Base-by-base conservation (phyloP, 2,329 filamentous ascomycete genomes). In the Botrytis medusae region DNA sequence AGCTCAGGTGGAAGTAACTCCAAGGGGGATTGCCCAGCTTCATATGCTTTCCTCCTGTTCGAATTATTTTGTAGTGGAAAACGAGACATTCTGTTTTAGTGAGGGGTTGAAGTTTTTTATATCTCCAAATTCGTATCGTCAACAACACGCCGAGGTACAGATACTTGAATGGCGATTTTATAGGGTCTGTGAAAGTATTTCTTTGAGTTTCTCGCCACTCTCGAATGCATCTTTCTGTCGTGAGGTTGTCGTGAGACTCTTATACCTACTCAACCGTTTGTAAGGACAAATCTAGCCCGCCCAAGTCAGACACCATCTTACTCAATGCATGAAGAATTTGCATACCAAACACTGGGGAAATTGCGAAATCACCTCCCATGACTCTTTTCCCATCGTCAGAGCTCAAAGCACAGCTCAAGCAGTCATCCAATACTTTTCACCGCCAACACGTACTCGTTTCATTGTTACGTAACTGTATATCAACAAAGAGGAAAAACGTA, bases 1-100 rank as follows among this genome's bases (percentile, higher is more conserved):
- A 93, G 84, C 82, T 93, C 91, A 54, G 87, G 84, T 0, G 91
- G 91, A 16, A 94, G 85, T 74, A 81, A 87, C 83, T 94, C 92
- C 63, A 94, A 82, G 44, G 86, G 84, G 29, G 91, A 84, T 37
- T 84, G 40, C 51, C 72, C 61, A 44, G 57, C 48, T 25, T 72
- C 40, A 22, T 67, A 68, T 34, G 62, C 34, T 22, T 57, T 51
- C 14, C 34, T 61, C 42, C 62, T 34, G 40, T 51, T 59, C 9
- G 54, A 22, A 25, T 12, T n/a, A 60, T 25, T 37, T 29, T 57
- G 48, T 1, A 59, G 40, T 16, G 48, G 32, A 40, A 42, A 68
- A 62, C 20, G n/a, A 60, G 62, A 10, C 62, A 69, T 72, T 37
- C 29, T 51, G 51, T 44, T 57, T 7, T 57, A 57, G 14, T 18